Evolutionary conservation across 768 basidiomycete genomes (phyloP), one percentile per base, ranked within the genome.

Genomic region (Pleurotus ostreatus): DNA sequence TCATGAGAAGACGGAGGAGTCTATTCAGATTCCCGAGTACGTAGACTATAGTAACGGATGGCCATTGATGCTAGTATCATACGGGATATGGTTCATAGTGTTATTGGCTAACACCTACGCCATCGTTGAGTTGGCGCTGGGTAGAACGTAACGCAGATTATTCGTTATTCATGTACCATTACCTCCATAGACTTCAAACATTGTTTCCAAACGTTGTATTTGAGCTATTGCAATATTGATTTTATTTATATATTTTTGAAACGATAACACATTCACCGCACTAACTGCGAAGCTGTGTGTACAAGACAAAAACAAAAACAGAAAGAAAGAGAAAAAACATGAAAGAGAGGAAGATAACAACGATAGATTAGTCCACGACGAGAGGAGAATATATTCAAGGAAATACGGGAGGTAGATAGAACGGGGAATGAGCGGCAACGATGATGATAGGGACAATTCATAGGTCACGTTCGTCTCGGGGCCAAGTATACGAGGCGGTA

Each of bases 401-500:
- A 22, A 18, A 53, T 13, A 53, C 37, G n/a, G 37, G 18, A 53
- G 16, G 38, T 12, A 30, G 23, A 25, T 47, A 47, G 22, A 15
- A 25, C 23, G 46, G 46, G 26, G 22, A 20, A 15, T 15, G 26
- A n/a, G 26, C 25, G 48, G 26, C 15, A 25, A 11, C 20, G n/a
- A 4, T 7, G 48, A 15, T 34, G 25, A 49, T 12, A 25, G 30
- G 15, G 26, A 49, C 48, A 49, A 49, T 49, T n/a, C 48, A 49
- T 30, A 4, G 84, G 78, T 78, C 78, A 81, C 78, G 82, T 78
- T 75, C 83, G 80, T 84, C 82, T 71, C 84, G 71, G 79, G 80
- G 83, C 74, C 78, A 78, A 74, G 23, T 23, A 18, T 20, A 69
- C 78, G 72, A 69, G 80, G 78, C 84, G 79, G 81, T 81, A 84